Evolutionary conservation across 1,139 yeast species (phyloP).

Genomic region (Geotrichum aggregatum): DNA sequence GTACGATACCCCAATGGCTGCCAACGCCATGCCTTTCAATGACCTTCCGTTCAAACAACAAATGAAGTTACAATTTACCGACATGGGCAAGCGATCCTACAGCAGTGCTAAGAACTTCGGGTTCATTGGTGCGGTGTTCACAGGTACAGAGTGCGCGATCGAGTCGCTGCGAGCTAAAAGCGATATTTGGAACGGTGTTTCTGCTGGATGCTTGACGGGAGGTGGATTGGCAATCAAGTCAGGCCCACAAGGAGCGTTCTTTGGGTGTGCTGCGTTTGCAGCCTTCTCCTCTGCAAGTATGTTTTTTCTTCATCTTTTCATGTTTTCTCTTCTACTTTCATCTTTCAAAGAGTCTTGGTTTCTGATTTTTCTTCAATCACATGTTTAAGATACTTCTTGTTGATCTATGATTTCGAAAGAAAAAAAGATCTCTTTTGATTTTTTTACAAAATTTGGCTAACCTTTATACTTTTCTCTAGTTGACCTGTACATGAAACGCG

Average conservation of each 20-base stretch:
- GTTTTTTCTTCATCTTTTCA: constrained; percentile 17
- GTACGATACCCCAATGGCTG: constrained; percentile 72
- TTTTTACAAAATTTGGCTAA: too few species aligned
- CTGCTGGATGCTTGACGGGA: constrained; percentile 95
- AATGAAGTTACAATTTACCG: constrained; percentile 83
- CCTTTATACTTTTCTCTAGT: constrained; percentile 37
- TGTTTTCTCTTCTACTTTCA: neutral
- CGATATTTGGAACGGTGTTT: constrained; percentile 85
- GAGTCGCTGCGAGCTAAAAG: constrained; percentile 82
- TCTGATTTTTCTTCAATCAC: neutral
- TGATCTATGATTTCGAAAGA: too few species aligned
- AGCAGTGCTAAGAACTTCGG: constrained; percentile 93
- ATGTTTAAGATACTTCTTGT: too few species aligned
- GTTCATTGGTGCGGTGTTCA: constrained; percentile 84
- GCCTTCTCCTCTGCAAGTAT: constrained; percentile 81
- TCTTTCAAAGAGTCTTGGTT: neutral
- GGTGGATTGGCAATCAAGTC: constrained; percentile 82
- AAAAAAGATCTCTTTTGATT: too few species aligned
- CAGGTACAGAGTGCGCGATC: constrained; percentile 91
- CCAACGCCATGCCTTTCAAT: constrained; percentile 51
- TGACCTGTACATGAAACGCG: constrained; percentile 84
- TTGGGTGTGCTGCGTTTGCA: constrained; percentile 98
- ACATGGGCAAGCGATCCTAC: constrained; percentile 85
- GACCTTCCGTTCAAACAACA: constrained; percentile 91
- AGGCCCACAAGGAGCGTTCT: constrained; percentile 87